phyloP scores from a whole-genome alignment of 176 grass and related monocot genomes.

The Puya raimondii region DNA sequence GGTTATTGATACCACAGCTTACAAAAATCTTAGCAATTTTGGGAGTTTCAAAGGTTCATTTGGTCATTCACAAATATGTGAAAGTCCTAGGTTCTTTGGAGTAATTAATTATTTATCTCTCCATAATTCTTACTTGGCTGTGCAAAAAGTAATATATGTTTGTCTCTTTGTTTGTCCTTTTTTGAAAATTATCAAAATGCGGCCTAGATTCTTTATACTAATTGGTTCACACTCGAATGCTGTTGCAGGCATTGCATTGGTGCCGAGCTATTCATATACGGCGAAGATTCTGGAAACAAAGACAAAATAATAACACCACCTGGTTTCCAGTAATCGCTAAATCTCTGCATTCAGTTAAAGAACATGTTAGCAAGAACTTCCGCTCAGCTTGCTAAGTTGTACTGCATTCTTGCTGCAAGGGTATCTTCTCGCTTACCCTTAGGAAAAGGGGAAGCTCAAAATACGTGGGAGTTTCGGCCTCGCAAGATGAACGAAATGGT shows the following conservation, averaged over 20 bases:
- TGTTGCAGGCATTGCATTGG: conserved; percentile 72
- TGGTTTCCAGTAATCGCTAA: conserved; percentile 59
- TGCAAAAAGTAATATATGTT: neutral
- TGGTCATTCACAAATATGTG: neutral
- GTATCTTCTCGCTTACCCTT: conserved; percentile 16
- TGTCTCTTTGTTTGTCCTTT: neutral
- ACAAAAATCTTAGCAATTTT: neutral
- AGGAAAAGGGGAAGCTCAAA: conserved; percentile 15
- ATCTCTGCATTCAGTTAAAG: conserved; percentile 64
- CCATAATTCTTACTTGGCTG: neutral
- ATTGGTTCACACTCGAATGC: neutral
- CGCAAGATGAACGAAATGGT: conserved; percentile 34
- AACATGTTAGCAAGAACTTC: conserved; percentile 17
- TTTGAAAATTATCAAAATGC: neutral
- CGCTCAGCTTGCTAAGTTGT: conserved; percentile 30
- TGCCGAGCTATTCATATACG: conserved; percentile 54
- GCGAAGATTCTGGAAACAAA: conserved; percentile 32
- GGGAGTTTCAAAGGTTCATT: neutral
- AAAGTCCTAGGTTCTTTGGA: too few species aligned
- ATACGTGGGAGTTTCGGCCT: conserved; percentile 21
- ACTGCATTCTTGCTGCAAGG: conserved; percentile 44
- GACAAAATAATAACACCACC: conserved; percentile 29
- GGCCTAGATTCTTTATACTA: neutral
- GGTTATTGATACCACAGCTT: too few species aligned
- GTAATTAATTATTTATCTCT: neutral